Base-by-base conservation (phyloP, 805 yeast species). In the Hanseniaspora osmophila region DNA sequence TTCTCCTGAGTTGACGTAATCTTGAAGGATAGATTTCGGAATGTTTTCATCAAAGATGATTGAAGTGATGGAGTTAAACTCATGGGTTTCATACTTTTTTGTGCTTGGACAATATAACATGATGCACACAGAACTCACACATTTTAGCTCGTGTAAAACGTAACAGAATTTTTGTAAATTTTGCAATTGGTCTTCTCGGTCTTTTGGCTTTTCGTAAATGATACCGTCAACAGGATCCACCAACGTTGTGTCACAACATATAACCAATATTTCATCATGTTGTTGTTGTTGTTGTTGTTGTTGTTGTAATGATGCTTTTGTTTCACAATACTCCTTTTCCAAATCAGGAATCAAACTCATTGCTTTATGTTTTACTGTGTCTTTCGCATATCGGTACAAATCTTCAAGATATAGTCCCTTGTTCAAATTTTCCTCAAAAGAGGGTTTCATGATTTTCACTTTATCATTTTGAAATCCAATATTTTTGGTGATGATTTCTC, bases 141-240 rank as follows among this genome's bases (percentile, higher is more conserved):
- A 46, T 41, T 42, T 27, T n/a, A 12, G 10, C 16, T 16, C 7
- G 6, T 10, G 22, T 7, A 35, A 15, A 37, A 77, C 58, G 43
- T 77, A 67, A 18, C 60, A 56, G 41, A 58, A 61, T 9, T 51
- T 53, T 53, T 68, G 65, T 48, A 83, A 66, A 56, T 73, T 69
- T 5, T 60, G 60, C 40, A 78, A 67, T 46, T 75, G 79, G 6
- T 73, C 70, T 12, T 61, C 67, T 10, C 72, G 64, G 4, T 64
- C 64, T n/a, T 64, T 67, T 0, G 98, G 98, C 60, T 90, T 90
- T 58, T 90, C 98, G 50, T 75, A 74, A 5, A 46, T 35, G 10
- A 88, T 76, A 4, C 61, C 52, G 1, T 78, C 80, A 35, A 75
- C 68, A 45, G 74, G 69, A 35, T 74, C 75, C 13, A 60, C 54